phyloP scores from a whole-genome alignment of 2,329 filamentous ascomycete genomes.

The Diplodia seriata region DNA sequence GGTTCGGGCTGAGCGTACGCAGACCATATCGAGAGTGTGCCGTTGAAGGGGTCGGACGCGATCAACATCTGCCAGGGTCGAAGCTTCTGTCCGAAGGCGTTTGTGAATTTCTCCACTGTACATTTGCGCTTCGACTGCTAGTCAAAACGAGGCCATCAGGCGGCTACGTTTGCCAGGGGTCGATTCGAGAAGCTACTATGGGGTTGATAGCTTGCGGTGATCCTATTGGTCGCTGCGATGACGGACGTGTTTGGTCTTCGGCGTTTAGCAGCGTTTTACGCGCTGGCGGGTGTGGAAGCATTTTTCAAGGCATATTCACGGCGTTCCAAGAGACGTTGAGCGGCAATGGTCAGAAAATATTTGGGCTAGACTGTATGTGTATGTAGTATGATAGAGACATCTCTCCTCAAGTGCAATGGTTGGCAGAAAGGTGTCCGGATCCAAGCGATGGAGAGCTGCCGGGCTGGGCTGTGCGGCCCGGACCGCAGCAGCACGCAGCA shows the following conservation, averaged over 20 bases:
- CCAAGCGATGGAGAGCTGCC: no score
- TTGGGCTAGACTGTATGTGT: slow-evolving; percentile 25
- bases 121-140: neutral
- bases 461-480: slow-evolving; percentile 1
- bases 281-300: slow-evolving; percentile 25
- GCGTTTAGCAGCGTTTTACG: slow-evolving; percentile 32
- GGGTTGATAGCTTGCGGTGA: neutral
- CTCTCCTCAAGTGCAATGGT: slow-evolving; percentile 8
- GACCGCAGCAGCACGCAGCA: slow-evolving; percentile 1
- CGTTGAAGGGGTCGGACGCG: no score
- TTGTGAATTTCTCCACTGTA: neutral
- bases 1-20: slow-evolving; percentile 40
- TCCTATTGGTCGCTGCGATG: slow-evolving; percentile 20
- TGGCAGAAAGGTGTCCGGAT: neutral
- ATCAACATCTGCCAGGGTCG: neutral
- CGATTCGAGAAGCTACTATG: neutral
- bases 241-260: slow-evolving; percentile 26
- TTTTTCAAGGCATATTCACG: slow-evolving; percentile 31
- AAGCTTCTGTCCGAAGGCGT: neutral
- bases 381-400: slow-evolving; percentile 30
- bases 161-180: neutral
- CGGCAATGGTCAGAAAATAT: slow-evolving; percentile 14
- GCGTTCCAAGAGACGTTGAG: slow-evolving; percentile 24
- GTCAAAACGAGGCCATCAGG: neutral
- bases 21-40: neutral